Conservation (phyloP, 495 filamentous ascomycete species). For the Aspergillus coremiiformis region DNA sequence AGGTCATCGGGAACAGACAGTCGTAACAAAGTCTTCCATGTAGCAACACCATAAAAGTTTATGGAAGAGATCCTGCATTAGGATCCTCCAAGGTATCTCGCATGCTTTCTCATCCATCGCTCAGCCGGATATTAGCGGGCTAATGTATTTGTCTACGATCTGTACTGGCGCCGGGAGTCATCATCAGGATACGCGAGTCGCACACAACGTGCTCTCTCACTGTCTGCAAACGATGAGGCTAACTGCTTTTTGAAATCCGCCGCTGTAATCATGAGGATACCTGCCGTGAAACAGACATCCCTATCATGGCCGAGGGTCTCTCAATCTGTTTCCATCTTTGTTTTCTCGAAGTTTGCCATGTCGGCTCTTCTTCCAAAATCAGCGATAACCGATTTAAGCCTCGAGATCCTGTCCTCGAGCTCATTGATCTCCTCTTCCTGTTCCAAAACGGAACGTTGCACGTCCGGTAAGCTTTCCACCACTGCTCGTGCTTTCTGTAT, state of each 20-base stretch:
- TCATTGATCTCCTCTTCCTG: conserved; percentile 74
- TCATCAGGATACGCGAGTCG: background rate
- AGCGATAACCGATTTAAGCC: conserved; percentile 48
- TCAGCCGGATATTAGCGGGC: background rate
- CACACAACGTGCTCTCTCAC: background rate
- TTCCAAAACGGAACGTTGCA: conserved; percentile 62
- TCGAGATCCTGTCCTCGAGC: conserved; percentile 58
- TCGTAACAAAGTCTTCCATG: background rate
- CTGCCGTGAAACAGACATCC: background rate
- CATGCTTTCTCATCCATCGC: background rate
- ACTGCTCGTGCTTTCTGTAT: conserved; percentile 67
- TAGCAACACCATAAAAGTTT: background rate
- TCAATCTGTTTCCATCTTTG: background rate
- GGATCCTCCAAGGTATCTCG: background rate
- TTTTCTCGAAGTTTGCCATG: conserved; percentile 9
- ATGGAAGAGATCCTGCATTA: background rate
- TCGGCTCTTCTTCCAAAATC: conserved; percentile 37
- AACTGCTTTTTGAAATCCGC: background rate
- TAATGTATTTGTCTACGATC: background rate
- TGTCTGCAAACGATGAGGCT: background rate
- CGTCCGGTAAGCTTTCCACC: conserved; percentile 64
- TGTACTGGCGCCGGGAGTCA: background rate
- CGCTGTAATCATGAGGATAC: background rate
- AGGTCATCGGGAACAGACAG: background rate
- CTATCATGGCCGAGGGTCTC: background rate